These are phyloP conservation scores for Gossypium lobatum DNA, from an alignment of 441 rosid genomes.

Conservation along the genomic window DNA sequence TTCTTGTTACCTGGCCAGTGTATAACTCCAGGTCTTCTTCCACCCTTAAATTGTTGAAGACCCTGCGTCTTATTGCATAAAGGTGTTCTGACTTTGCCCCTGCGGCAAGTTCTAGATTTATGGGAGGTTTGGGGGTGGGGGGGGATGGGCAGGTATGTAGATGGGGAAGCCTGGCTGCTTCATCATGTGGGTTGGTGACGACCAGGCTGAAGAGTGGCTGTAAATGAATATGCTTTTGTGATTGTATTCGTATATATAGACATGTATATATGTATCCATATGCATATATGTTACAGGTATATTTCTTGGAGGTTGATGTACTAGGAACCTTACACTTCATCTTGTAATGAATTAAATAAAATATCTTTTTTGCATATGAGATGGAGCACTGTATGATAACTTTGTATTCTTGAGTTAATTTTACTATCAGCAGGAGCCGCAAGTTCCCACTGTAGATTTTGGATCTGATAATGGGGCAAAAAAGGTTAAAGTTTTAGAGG, in stretches of 20 bases:
- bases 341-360: not conserved
- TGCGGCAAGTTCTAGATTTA: not conserved
- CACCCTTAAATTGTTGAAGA: not conserved
- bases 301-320: not conserved
- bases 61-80: not conserved
- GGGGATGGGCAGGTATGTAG: not conserved
- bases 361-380: not conserved
- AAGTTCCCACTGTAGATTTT: conserved; percentile 57
- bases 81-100: not conserved
- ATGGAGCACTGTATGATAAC: not conserved
- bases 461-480: conserved; percentile 57
- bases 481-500: conserved; percentile 70
- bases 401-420: conserved; percentile 16
- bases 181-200: not conserved
- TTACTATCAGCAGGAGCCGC: conserved; percentile 46
- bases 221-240: not conserved
- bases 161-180: not conserved
- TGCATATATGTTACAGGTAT: not conserved
- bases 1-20: not conserved
- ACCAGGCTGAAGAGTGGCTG: not conserved
- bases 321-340: not conserved
- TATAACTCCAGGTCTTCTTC: not conserved
- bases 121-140: not conserved
- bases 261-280: not conserved
- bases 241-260: not conserved